Conservation (phyloP, 2,329 filamentous ascomycete genomes). For the Venturia oleaginea region DNA sequence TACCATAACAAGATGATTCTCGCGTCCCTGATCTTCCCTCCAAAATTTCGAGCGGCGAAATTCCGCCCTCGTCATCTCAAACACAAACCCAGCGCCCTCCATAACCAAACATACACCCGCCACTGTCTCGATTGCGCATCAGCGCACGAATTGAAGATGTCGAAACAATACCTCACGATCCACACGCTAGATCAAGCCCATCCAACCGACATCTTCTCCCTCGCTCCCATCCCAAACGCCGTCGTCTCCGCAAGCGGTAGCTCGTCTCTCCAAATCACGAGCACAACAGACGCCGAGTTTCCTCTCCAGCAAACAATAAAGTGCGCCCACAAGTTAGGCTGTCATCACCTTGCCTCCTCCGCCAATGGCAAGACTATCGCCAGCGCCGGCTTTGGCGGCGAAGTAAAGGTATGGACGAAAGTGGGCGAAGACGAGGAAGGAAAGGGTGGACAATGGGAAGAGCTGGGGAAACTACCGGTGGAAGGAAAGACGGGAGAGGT, state of each 20-base stretch:
- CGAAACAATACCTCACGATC: constrained; percentile 94
- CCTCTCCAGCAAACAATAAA: constrained; percentile 67
- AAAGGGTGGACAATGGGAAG: constrained; percentile 27
- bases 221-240: constrained; percentile 64
- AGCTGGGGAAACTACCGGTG: constrained; percentile 3
- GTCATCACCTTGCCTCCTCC: constrained; percentile 75
- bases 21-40: not conserved
- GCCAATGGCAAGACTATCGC: constrained; percentile 63
- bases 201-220: constrained; percentile 71
- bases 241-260: constrained; percentile 80
- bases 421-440: constrained; percentile 40
- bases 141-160: constrained; percentile 37
- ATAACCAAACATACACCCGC: not conserved
- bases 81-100: not conserved
- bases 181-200: constrained; percentile 90
- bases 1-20: not conserved
- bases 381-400: constrained; percentile 81
- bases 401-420: constrained; percentile 72
- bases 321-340: constrained; percentile 75
- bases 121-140: not conserved
- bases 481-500: constrained; percentile 28
- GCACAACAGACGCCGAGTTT: constrained; percentile 60
- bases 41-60: not conserved
- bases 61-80: constrained; percentile 12
- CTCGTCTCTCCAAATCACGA: constrained; percentile 72